Evolutionary conservation across 495 filamentous ascomycete species (phyloP), one percentile per base, ranked within the genome.

Genomic region (Thermothielavioides terrestris): DNA sequence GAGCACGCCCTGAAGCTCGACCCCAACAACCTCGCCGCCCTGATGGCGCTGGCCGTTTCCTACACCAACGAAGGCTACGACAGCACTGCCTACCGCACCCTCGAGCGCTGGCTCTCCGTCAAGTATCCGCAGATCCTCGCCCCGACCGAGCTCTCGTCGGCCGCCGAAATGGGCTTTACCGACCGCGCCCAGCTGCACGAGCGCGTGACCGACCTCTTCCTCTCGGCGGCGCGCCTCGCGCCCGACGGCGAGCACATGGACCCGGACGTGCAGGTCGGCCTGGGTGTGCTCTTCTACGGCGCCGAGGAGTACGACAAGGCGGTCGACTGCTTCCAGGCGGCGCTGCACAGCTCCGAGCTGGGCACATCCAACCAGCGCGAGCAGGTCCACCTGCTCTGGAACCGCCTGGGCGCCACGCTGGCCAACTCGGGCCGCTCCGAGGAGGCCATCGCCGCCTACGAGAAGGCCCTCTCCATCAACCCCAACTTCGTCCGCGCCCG

Each of bases 51-150:
- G 17, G 88, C 91, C 34, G 92, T 99, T 35, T 90, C 85, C n/a
- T 99, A 97, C 68, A 97, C 94, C 28, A 99, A 99, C 70, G 92
- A 99, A 68, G 92, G 91, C 52, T 97, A 97, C 72, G 92, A 97
- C 63, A 87, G 83, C 54, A 91, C 88, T 18, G 94, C 92, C 50
- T 99, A 97, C 74, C 86, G 91, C 23, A 95, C 90, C 15, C 78
- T 99, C 14, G 94, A 99, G 71, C 86, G 89, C 56, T 99, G 92
- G 92, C 79, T 99, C 40, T 82, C 85, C 10, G 78, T 85, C 66
- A 95, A 92, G 66, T 98, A 98, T 68, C 92, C 92, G 7, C 66
- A 78, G 12, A 77, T 95, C 59, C 79, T 91, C 61, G 59, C 77
- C 18, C 81, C 82, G 3, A 68, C 73, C 31, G 75, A 86, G 30